These are phyloP conservation scores for Clonostachys byssicola DNA, from an alignment of 2,329 filamentous ascomycete species.

Conservation along the genomic window DNA sequence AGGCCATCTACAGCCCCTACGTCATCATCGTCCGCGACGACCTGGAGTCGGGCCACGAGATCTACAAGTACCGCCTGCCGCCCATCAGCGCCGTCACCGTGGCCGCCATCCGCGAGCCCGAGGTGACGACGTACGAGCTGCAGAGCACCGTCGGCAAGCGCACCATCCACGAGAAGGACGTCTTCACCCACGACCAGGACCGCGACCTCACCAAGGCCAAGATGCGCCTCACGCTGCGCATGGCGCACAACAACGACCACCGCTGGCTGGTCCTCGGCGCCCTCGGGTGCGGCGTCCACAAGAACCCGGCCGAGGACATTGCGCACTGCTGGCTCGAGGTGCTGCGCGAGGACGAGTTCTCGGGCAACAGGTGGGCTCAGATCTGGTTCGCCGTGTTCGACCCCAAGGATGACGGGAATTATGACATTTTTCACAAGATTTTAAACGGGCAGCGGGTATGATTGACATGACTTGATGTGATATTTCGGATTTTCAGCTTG, in stretches of 20 bases:
- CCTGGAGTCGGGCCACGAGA: constrained; percentile 35
- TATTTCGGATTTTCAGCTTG: no score
- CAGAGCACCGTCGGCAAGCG: constrained; percentile 7
- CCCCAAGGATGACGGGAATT: constrained; percentile 39
- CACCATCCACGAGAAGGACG: constrained; percentile 10
- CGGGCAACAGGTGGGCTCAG: constrained; percentile 58
- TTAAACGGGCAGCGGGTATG: constrained; percentile 29
- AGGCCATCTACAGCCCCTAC: constrained; percentile 54
- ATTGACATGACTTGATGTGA: no score
- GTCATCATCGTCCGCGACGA: constrained; percentile 54
- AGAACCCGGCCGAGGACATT: constrained; percentile 58
- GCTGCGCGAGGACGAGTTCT: constrained; percentile 55
- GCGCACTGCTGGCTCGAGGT: constrained; percentile 59
- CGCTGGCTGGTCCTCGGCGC: constrained; percentile 61
- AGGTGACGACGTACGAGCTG: constrained; percentile 5
- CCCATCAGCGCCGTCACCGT: constrained; percentile 57
- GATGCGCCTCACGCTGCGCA: constrained; percentile 56
- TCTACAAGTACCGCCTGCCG: constrained; percentile 38
- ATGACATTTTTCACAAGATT: constrained; percentile 39
- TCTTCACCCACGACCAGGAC: constrained; percentile 36
- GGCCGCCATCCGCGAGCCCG: constrained; percentile 46
- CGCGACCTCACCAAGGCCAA: constrained; percentile 56
- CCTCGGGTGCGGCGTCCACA: constrained; percentile 64
- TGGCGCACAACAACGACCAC: constrained; percentile 52
- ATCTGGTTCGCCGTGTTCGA: constrained; percentile 62